Percentiles rank a stretch among this genome's conserved stretches.
phyloP scores from a whole-genome alignment of 495 filamentous ascomycete genomes.

The Neurospora hispaniola region DNA sequence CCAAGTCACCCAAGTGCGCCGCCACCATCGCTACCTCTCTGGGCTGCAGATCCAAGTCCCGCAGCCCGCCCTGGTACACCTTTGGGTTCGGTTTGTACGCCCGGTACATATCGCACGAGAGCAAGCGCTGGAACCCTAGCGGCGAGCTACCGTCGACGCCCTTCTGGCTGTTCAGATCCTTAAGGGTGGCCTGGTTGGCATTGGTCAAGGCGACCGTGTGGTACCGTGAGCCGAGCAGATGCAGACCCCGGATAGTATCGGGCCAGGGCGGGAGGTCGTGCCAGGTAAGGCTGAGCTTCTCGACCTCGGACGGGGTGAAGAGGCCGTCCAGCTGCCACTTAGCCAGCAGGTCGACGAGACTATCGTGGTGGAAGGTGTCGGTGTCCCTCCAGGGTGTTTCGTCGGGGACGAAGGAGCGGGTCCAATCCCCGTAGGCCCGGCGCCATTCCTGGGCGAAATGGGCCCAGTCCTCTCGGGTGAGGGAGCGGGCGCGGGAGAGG shows the following conservation, averaged over 20 bases:
- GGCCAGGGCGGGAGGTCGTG: constrained; percentile 61
- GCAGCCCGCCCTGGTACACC: constrained; percentile 58
- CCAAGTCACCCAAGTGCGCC: constrained; percentile 58
- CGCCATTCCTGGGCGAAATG: constrained; percentile 60
- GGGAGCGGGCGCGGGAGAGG: constrained; percentile 29
- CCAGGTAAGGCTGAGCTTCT: constrained; percentile 52
- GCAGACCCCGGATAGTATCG: constrained; percentile 49
- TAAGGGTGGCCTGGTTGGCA: constrained; percentile 55
- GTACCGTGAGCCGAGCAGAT: constrained; percentile 42
- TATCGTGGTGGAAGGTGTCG: constrained; percentile 58
- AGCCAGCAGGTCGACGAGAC: constrained; percentile 45
- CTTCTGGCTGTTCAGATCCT: constrained; percentile 49
- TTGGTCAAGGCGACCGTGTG: constrained; percentile 61
- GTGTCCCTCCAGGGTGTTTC: constrained; percentile 38
- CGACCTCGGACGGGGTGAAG: constrained; percentile 48
- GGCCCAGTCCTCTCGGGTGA: constrained; percentile 50
- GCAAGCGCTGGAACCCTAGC: constrained; percentile 51
- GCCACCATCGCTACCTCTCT: constrained; percentile 68
- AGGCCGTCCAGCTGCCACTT: constrained; percentile 44
- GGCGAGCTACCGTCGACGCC: constrained; percentile 4
- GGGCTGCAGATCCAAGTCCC: constrained; percentile 44
- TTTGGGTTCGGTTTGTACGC: constrained; percentile 65
- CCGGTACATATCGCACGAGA: constrained; percentile 59
- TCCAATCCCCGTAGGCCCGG: constrained; percentile 50
- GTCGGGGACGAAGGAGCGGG: constrained; percentile 39